Evolutionary conservation across 306 rosid genomes (phyloP).

Genomic region (Quercus wislizeni): DNA sequence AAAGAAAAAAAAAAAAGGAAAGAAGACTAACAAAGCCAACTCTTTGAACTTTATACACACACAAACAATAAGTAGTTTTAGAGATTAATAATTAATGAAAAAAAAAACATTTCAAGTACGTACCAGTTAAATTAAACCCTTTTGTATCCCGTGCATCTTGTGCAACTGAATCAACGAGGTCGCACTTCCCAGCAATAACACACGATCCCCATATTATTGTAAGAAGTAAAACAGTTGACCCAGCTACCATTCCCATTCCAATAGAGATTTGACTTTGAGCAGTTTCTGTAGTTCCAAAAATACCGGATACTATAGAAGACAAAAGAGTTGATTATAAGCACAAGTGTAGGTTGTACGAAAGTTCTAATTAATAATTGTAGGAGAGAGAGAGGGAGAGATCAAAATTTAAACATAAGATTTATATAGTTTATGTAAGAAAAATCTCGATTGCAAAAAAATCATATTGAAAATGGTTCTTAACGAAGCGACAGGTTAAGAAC

Average conservation of each 20-base stretch:
- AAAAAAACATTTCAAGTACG: not conserved
- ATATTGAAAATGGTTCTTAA: too few relatives aligned
- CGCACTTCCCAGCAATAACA: slow-evolving; percentile 60
- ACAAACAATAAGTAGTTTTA: not conserved
- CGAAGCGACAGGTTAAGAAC: too few relatives aligned
- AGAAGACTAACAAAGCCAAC: not conserved
- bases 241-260: slow-evolving; percentile 74
- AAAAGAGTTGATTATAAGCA: not conserved
- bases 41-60: not conserved
- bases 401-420: too few relatives aligned
- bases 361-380: not conserved
- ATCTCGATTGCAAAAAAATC: too few relatives aligned
- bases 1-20: too few relatives aligned
- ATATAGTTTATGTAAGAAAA: too few relatives aligned
- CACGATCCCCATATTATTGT: slow-evolving; percentile 68
- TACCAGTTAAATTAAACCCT: slow-evolving; percentile 47
- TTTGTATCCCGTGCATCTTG: slow-evolving; percentile 35
- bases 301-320: slow-evolving; percentile 53
- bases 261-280: slow-evolving; percentile 69
- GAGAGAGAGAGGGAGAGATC: too few relatives aligned
- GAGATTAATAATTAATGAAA: not conserved
- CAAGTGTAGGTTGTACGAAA: not conserved
- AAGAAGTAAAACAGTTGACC: slow-evolving; percentile 70
- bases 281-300: slow-evolving; percentile 51
- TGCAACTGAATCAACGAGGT: slow-evolving; percentile 34